These are phyloP conservation scores for Zygosaccharomyces gambellarensis DNA, from an alignment of 805 yeast genomes.

Conservation along the genomic window DNA sequence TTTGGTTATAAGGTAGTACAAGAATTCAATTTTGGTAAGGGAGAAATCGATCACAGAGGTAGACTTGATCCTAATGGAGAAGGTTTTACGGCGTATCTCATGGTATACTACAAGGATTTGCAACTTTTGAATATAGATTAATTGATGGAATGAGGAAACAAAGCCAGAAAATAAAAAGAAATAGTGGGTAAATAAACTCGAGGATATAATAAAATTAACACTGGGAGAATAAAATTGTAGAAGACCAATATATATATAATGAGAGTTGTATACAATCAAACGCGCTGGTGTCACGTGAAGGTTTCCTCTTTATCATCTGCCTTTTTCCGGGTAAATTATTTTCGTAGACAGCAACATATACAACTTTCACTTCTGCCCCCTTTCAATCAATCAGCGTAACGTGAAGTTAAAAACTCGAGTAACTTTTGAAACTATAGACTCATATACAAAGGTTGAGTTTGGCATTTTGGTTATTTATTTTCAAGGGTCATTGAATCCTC, in stretches of 20 bases:
- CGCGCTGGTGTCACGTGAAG: too few species aligned
- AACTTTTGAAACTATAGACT: background rate
- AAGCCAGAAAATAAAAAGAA: background rate
- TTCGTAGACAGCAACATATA: slow-evolving; percentile 1
- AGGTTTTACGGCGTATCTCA: slow-evolving; percentile 31
- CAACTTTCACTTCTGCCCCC: slow-evolving; percentile 5
- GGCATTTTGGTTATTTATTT: background rate
- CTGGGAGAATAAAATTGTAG: too few species aligned
- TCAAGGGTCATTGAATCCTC: background rate
- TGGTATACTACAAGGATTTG: slow-evolving; percentile 31
- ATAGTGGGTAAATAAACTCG: background rate
- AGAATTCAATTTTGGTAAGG: slow-evolving; percentile 30
- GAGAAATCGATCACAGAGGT: slow-evolving; percentile 31
- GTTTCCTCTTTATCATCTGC: too few species aligned
- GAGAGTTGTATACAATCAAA: too few species aligned
- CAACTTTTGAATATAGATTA: background rate
- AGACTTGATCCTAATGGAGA: slow-evolving; percentile 27
- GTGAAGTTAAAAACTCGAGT: background rate
- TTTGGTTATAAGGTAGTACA: slow-evolving; percentile 32
- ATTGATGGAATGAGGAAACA: background rate
- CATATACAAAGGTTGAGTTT: background rate
- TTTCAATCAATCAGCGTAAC: slow-evolving; percentile 1
- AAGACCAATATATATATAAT: too few species aligned
- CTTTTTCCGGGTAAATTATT: background rate
- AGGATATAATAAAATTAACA: too few species aligned